Conservation (phyloP, 163 green algal species). For the Trebouxiophyceae sp. region DNA sequence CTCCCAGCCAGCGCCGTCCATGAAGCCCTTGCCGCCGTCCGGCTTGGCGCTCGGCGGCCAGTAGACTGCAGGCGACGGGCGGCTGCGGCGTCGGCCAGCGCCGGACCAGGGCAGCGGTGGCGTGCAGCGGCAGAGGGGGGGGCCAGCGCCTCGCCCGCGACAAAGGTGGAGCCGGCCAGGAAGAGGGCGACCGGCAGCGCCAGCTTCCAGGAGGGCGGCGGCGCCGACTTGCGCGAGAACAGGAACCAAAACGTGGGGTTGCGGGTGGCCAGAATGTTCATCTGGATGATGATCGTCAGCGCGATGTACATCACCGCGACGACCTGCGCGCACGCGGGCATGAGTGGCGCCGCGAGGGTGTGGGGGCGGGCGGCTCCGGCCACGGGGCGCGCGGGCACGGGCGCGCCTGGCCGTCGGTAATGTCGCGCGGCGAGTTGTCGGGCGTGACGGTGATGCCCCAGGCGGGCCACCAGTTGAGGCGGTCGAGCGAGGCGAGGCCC, state of each 20-base stretch:
- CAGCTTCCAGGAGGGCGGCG: conserved; percentile 20
- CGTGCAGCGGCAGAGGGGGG: too few relatives aligned
- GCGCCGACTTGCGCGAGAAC: conserved; percentile 18
- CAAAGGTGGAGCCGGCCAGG: conserved; percentile 25
- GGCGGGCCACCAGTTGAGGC: conserved; percentile 24
- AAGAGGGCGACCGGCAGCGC: conserved; percentile 20
- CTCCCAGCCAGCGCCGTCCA: conserved; percentile 20
- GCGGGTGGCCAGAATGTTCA: conserved; percentile 36
- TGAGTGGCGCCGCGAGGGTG: too few relatives aligned
- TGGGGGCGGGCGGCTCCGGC: too few relatives aligned
- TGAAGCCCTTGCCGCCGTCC: conserved; percentile 21
- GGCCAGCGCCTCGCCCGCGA: conserved; percentile 4
- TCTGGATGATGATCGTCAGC: conserved; percentile 36
- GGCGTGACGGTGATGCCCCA: background rate
- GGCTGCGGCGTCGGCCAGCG: too few relatives aligned
- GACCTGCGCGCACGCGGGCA: conserved; percentile 13
- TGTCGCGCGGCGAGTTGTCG: background rate
- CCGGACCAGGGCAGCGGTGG: too few relatives aligned
- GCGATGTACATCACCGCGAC: conserved; percentile 33
- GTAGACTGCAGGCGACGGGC: conserved; percentile 20
- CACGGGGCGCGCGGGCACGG: too few relatives aligned
- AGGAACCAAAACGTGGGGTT: conserved; percentile 37
- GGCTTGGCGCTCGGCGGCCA: conserved; percentile 27
- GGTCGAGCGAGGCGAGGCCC: conserved; percentile 7
- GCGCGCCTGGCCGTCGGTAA: conserved; percentile 1